Evolutionary conservation across 495 filamentous ascomycete species (phyloP).

Genomic region (Pyrenula aspistea): DNA sequence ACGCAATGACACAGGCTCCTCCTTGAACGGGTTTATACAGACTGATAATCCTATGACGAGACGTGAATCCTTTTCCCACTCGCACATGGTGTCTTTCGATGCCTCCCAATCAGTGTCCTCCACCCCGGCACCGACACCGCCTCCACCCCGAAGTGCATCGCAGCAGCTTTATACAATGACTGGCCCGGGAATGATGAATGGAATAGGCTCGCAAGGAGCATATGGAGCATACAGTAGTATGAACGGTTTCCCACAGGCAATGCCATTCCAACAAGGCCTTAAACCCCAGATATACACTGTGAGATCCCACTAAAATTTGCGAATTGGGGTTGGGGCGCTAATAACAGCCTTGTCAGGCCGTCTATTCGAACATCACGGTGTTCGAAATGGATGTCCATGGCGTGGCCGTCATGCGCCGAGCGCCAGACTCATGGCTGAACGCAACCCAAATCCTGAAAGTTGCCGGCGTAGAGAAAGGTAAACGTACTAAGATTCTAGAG

Average conservation of each 20-base stretch:
- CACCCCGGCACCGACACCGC: slow-evolving; percentile 42
- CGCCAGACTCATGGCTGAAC: slow-evolving; percentile 85
- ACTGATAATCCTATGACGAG: neutral
- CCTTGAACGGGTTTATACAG: slow-evolving; percentile 11
- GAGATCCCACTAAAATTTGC: slow-evolving; percentile 10
- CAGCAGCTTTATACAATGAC: slow-evolving; percentile 35
- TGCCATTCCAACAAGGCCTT: slow-evolving; percentile 39
- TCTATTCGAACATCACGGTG: slow-evolving; percentile 87
- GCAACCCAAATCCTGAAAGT: slow-evolving; percentile 94
- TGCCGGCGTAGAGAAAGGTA: slow-evolving; percentile 90
- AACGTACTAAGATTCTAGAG: slow-evolving; percentile 91
- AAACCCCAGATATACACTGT: slow-evolving; percentile 72
- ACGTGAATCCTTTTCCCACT: slow-evolving; percentile 25
- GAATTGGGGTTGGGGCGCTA: neutral
- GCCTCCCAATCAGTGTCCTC: slow-evolving; percentile 37
- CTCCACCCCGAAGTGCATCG: slow-evolving; percentile 26
- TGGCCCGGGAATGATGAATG: slow-evolving; percentile 22
- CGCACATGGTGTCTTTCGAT: slow-evolving; percentile 37
- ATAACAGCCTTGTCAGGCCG: slow-evolving; percentile 46
- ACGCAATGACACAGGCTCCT: slow-evolving; percentile 27
- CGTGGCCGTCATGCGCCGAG: slow-evolving; percentile 86
- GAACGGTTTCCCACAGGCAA: slow-evolving; percentile 36
- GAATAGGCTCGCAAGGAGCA: slow-evolving; percentile 19
- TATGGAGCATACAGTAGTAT: slow-evolving; percentile 33
- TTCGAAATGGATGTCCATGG: slow-evolving; percentile 96